These are phyloP conservation scores for Rusavskia elegans DNA, from an alignment of 495 filamentous ascomycete species.

Conservation along the genomic window DNA sequence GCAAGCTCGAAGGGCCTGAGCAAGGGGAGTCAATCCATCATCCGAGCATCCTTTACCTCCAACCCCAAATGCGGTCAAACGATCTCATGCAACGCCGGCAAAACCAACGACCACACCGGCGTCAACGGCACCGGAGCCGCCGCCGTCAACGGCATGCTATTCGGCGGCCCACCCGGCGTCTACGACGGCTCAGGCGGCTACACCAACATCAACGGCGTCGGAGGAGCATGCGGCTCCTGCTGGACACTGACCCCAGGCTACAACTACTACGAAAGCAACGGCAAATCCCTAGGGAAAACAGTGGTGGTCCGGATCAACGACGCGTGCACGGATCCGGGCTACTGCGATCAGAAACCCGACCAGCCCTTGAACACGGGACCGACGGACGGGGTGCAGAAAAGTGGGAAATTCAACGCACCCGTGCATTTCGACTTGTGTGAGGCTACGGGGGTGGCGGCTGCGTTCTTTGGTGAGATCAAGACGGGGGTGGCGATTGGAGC, in stretches of 20 bases:
- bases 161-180: background rate
- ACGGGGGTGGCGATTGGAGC: background rate
- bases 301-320: background rate
- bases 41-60: background rate
- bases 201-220: background rate
- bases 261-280: background rate
- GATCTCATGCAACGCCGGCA: background rate
- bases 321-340: background rate
- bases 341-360: background rate
- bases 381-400: background rate
- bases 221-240: background rate
- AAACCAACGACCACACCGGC: background rate
- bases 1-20: background rate
- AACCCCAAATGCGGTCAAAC: background rate
- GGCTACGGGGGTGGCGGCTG: background rate
- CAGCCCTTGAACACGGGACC: background rate
- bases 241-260: background rate
- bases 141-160: background rate
- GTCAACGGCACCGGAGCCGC: background rate
- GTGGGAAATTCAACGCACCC: background rate
- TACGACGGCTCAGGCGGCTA: background rate
- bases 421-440: background rate
- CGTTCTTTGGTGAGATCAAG: background rate
- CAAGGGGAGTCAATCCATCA: background rate
- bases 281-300: background rate